Evolutionary conservation across 306 rosid genomes (phyloP).

Genomic region (Begonia masoniana): DNA sequence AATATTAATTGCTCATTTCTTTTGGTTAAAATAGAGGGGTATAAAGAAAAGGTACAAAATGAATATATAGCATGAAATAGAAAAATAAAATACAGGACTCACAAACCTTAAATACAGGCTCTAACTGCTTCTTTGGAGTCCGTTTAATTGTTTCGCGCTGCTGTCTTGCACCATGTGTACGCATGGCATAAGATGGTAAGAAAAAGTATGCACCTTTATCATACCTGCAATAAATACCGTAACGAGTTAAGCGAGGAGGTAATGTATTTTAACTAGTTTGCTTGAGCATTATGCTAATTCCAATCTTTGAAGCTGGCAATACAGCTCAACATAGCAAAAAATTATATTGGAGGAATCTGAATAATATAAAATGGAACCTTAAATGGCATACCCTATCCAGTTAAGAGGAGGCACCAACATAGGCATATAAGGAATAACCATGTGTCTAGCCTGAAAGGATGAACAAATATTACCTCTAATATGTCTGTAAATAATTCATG

Average conservation of each 20-base stretch:
- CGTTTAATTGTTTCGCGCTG: constrained; percentile 79
- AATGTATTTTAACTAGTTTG: too few relatives aligned
- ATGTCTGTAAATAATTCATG: not conserved
- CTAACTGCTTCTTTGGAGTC: constrained; percentile 45
- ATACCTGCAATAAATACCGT: constrained; percentile 36
- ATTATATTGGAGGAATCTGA: too few relatives aligned
- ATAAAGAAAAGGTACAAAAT: too few relatives aligned
- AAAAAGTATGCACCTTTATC: constrained; percentile 84
- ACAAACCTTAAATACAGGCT: constrained; percentile 69
- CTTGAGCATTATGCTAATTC: too few relatives aligned
- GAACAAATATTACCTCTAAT: constrained; percentile 16
- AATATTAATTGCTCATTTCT: too few relatives aligned
- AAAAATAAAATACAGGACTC: constrained; percentile 5
- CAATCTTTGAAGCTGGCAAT: not conserved
- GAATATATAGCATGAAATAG: constrained; percentile 7
- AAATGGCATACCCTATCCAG: constrained; percentile 66
- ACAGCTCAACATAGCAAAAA: not conserved
- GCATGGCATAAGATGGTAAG: constrained; percentile 87
- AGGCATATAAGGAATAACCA: constrained; percentile 97
- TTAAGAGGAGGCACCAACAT: constrained; percentile 84
- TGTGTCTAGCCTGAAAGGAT: constrained; percentile 77
- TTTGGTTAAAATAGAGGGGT: too few relatives aligned
- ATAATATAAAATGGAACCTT: not conserved
- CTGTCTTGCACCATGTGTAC: constrained; percentile 90
- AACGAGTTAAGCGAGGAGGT: too few relatives aligned